Evolutionary conservation across 345 rosid genomes (phyloP), one percentile per base, ranked within the genome.

Genomic region (Aquilaria malaccensis): DNA sequence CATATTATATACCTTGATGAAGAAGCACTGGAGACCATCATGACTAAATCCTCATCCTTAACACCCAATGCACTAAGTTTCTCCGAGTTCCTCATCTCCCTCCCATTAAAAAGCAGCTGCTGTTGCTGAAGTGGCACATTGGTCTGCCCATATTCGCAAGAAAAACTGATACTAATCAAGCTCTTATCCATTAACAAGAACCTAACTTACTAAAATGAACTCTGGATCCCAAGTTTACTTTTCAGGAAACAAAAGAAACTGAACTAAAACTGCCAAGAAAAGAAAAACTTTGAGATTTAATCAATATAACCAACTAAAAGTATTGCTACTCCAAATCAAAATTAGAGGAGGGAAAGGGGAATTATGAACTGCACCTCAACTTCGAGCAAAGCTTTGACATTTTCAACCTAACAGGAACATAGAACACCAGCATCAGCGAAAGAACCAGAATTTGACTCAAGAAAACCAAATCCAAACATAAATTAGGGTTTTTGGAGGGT

Each of bases 341-440:
- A 55, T 6, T 14, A 14, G 51, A 55, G 51, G 33, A 43, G 13
- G 54, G 10, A 53, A 55, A 37, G 43, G 43, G 7, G 7, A 37
- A 37, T 37, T 5, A 29, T 52, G 9, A 13, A 7, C 48, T 50
- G 73, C 67, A 94, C 99, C 97, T 90, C 99, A 61, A 94, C 97
- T 62, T 94, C 99, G 41, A 90, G 91, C 80, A 94, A 74, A 47
- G 99, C 97, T 73, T 94, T 94, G 71, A 94, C 87, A 71, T 90
- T 94, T 65, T 90, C 99, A 69, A 94, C 93, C 97, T 90, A 65
- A 62, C 47, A 31, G 22, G 53, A 52, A 66, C 5, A 56, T 12
- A 45, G 46, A 13, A 12, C 33, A 41, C 7, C 13, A 51, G 33
- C 33, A 64, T 61, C 64, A 68, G 10, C n/a, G n/a, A 61, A 73